phyloP scores from a whole-genome alignment of 257 asterid genomes.

The Lycium barbarum region DNA sequence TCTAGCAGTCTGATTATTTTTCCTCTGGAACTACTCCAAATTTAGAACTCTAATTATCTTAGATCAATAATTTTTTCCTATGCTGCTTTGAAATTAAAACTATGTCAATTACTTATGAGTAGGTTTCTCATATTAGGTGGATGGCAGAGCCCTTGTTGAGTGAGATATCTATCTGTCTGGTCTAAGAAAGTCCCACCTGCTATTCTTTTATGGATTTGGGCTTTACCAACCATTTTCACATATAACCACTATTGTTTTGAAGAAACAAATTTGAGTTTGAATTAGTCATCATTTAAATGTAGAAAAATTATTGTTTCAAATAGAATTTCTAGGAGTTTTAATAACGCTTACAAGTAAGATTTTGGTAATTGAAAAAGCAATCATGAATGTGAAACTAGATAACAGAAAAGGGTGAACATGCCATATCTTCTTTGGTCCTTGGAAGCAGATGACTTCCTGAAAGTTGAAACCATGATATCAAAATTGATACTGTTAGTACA shows the following conservation, averaged over 20 bases:
- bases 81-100: background rate
- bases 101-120: background rate
- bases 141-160: background rate
- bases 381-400: background rate
- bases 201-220: constrained; percentile 1
- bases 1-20: background rate
- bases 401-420: background rate
- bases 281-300: background rate
- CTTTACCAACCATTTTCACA: background rate
- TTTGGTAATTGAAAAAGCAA: constrained; percentile 8
- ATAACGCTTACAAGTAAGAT: background rate
- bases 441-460: constrained; percentile 12
- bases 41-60: background rate
- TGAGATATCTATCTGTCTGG: background rate
- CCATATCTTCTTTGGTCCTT: constrained; percentile 15
- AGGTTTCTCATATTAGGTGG: background rate
- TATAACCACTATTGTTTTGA: background rate
- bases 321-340: background rate
- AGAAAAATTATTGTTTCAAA: background rate
- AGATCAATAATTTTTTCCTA: background rate
- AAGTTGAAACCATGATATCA: background rate
- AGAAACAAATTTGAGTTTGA: background rate
- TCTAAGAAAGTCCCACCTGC: background rate
- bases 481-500: background rate
- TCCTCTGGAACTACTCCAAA: background rate